Base-by-base conservation (phyloP, 2,329 filamentous ascomycete genomes). In the Leptosphaerulina australis region DNA sequence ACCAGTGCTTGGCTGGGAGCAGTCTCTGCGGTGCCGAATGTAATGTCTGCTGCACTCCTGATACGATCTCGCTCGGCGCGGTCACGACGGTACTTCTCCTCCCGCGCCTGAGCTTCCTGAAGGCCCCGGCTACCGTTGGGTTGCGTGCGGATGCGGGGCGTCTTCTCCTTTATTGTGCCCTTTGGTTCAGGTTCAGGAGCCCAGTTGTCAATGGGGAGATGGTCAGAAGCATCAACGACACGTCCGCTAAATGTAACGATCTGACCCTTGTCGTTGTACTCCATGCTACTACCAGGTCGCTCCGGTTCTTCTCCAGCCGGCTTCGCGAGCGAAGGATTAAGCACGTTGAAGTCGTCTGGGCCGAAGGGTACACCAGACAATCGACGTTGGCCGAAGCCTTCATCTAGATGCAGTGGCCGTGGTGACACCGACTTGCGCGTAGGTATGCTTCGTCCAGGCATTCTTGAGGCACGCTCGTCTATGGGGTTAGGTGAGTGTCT, bases 211-310 rank as follows among this genome's bases (percentile, higher is more conserved):
- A 90, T 83, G 0, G 89, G 89, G 11, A 92, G 78, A 66, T 92
- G 88, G 69, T 93, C 89, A 0, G 88, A 90, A 1, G 89, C 89
- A 64, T 93, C 89, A 46, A 93, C 82, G 62, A 91, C 87, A 46
- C 87, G 81, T 5, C 89, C 89, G 66, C 91, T 88, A 56, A 88
- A 81, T 1, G 84, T 88, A 44, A 91, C 85, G 53, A 92, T 90
- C 64, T 90, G 90, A 7, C 83, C 86, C 41, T 82, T 80, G 0
- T 79, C 74, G 44, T 85, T 72, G 55, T 68, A 60, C 31, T 72
- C 83, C 56, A 79, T 76, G 40, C 63, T 62, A 38, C 64, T 69
- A 2, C 64, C 60, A 2, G 65, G 65, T 1, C 64, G 61, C 30
- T 69, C 64, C 5, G 63, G 58, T 17, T 67, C 66, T 20, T 60